Conservation (phyloP, 805 yeast genomes). For the Wilhelminamyces savonicus region DNA sequence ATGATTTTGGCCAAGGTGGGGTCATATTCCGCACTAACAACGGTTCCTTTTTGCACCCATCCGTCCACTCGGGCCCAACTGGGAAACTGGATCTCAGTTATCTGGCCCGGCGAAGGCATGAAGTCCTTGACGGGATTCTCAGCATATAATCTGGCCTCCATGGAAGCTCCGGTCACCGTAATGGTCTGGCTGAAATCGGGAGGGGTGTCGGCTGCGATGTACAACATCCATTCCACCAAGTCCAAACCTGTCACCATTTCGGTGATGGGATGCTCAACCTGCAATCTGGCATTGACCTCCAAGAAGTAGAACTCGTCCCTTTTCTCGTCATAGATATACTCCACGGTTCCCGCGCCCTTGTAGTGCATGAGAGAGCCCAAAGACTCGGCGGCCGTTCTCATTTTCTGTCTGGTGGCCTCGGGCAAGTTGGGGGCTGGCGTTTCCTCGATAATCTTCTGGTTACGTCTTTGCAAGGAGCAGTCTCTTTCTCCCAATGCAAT, state of each 20-base stretch:
- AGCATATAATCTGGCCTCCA: constrained; percentile 96
- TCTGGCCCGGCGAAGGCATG: constrained; percentile 93
- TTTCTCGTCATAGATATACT: constrained; percentile 81
- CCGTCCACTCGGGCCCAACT: constrained; percentile 89
- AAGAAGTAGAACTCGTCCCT: constrained; percentile 89
- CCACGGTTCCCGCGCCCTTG: constrained; percentile 97
- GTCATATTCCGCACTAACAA: constrained; percentile 86
- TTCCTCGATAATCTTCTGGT: constrained; percentile 94
- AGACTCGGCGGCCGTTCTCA: constrained; percentile 82
- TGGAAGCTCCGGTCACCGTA: constrained; percentile 74
- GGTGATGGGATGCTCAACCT: constrained; percentile 97
- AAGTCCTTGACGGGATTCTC: constrained; percentile 95
- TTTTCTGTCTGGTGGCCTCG: constrained; percentile 60
- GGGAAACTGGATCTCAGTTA: constrained; percentile 82
- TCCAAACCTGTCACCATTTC: constrained; percentile 94
- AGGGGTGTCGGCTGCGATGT: constrained; percentile 83
- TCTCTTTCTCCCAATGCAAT: constrained; percentile 96
- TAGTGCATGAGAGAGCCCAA: constrained; percentile 79
- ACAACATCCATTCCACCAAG: constrained; percentile 94
- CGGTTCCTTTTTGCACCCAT: constrained; percentile 89
- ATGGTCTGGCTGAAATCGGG: constrained; percentile 66
- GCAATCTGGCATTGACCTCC: constrained; percentile 94
- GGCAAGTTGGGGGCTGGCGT: constrained; percentile 97
- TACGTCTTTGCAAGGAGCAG: constrained; percentile 95
- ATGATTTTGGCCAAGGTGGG: constrained; percentile 95